A percentile compares a stretch with the other conserved stretches of the same genome.
Conservation (phyloP, 805 yeast genomes). For the Lachancea dasiensis region DNA sequence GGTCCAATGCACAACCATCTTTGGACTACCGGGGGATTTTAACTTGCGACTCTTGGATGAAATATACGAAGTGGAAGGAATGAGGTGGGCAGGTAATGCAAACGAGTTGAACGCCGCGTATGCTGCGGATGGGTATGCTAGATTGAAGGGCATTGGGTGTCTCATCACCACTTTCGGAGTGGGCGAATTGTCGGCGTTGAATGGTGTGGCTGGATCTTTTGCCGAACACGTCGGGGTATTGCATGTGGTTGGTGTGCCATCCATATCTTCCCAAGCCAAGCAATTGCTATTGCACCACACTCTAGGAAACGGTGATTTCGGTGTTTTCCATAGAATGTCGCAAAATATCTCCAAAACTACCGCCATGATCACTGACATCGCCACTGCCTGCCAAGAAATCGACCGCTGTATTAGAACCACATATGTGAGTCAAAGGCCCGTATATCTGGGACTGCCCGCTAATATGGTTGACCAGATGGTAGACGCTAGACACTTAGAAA, state of each 20-base stretch:
- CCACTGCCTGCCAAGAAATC: constrained; percentile 46
- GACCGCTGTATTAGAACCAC: constrained; percentile 60
- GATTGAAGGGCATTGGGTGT: constrained; percentile 58
- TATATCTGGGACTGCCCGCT: constrained; percentile 71
- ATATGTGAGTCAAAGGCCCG: constrained; percentile 62
- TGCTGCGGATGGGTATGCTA: constrained; percentile 84
- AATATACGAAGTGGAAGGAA: constrained; percentile 42
- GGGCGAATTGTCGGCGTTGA: constrained; percentile 80
- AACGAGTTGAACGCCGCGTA: constrained; percentile 88
- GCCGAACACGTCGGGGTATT: constrained; percentile 76
- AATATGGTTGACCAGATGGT: constrained; percentile 49
- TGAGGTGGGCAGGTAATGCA: constrained; percentile 77
- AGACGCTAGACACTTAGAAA: constrained; percentile 45
- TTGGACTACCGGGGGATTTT: constrained; percentile 80
- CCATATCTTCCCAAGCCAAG: no score
- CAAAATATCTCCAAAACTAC: constrained; percentile 61
- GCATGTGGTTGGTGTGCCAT: constrained; percentile 76
- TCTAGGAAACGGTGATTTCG: no score
- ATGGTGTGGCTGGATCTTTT: constrained; percentile 77
- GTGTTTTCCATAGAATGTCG: no score
- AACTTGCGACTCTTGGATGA: constrained; percentile 64
- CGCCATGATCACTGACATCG: constrained; percentile 43
- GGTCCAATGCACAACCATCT: constrained; percentile 52
- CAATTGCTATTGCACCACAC: constrained; percentile 37
- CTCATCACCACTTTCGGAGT: constrained; percentile 72